These are phyloP conservation scores for Epichloe glyceriae DNA, from an alignment of 2,329 filamentous ascomycete genomes.

Conservation along the genomic window DNA sequence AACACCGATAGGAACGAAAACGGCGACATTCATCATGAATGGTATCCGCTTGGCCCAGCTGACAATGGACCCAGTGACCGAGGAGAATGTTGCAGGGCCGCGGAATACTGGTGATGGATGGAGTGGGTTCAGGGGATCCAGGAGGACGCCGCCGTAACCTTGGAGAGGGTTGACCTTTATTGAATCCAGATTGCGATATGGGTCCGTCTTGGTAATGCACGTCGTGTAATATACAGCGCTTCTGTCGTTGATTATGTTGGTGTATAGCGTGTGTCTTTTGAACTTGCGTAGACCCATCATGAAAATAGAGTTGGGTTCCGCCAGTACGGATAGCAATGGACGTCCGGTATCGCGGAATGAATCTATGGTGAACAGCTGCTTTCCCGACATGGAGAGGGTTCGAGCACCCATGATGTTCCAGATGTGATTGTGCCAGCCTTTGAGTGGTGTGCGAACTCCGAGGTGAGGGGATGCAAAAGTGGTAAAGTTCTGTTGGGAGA, in stretches of 20 bases:
- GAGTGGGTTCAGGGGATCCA: conserved; percentile 55
- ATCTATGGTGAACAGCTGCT: conserved; percentile 81
- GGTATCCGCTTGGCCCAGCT: conserved; percentile 41
- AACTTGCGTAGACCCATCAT: conserved; percentile 67
- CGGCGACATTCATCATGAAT: conserved; percentile 46
- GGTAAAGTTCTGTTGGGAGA: conserved; percentile 57
- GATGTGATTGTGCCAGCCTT: conserved; percentile 50
- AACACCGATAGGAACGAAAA: conserved; percentile 64
- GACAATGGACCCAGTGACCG: conserved; percentile 18
- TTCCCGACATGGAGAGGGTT: conserved; percentile 69
- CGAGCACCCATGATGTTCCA: conserved; percentile 79
- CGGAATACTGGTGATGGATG: conserved; percentile 28
- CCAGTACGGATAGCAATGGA: conserved; percentile 67
- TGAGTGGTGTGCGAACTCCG: conserved; percentile 58
- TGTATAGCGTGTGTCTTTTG: conserved; percentile 63
- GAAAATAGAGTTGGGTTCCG: conserved; percentile 77
- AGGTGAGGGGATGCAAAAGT: conserved; percentile 82
- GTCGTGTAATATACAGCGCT: conserved; percentile 77
- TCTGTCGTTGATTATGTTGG: conserved; percentile 78
- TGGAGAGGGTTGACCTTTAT: conserved; percentile 60
- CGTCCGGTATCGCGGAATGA: conserved; percentile 70
- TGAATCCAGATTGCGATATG: conserved; percentile 54
- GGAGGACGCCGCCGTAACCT: conserved; percentile 61
- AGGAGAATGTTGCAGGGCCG: conserved; percentile 17
- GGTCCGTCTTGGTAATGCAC: conserved; percentile 62